Evolutionary conservation across 441 rosid genomes (phyloP).

Genomic region (Erodium texanum): DNA sequence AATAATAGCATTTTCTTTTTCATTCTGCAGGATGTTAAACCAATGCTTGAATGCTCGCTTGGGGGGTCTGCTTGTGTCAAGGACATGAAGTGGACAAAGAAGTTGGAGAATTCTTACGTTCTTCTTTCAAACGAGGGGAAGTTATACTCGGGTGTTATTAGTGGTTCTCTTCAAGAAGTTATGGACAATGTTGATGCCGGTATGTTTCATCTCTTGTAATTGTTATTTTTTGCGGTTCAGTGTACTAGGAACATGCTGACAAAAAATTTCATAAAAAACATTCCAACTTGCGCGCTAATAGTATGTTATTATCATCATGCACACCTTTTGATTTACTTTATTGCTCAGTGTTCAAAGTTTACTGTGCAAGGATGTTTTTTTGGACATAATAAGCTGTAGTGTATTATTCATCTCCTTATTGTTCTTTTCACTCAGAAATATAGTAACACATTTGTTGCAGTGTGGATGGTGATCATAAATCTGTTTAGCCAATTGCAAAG

Average conservation of each 20-base stretch:
- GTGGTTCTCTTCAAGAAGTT: slow-evolving; percentile 35
- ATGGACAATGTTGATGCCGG: slow-evolving; percentile 79
- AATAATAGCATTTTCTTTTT: slow-evolving; percentile 1
- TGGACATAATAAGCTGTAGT: not conserved
- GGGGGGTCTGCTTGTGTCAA: slow-evolving; percentile 43
- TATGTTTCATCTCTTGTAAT: slow-evolving; percentile 21
- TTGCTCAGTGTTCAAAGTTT: not conserved
- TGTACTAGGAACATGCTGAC: not conserved
- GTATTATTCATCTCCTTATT: not conserved
- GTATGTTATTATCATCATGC: not conserved
- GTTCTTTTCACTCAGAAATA: not conserved
- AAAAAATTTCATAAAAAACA: not conserved
- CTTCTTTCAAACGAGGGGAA: slow-evolving; percentile 46
- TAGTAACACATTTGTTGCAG: not conserved
- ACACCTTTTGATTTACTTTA: not conserved
- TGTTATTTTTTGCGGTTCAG: not conserved
- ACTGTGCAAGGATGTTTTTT: not conserved
- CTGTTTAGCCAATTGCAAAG: too few relatives aligned
- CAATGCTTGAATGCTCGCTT: slow-evolving; percentile 41
- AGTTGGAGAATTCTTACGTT: slow-evolving; percentile 40
- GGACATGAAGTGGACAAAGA: slow-evolving; percentile 63
- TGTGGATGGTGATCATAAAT: not conserved
- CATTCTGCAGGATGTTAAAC: slow-evolving; percentile 37
- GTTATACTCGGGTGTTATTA: slow-evolving; percentile 47
- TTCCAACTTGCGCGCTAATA: not conserved